Percentiles rank a stretch among this genome's conserved stretches.
These are phyloP conservation scores for Sarcomyxa edulis DNA, from an alignment of 768 basidiomycete species.

Conservation along the genomic window DNA sequence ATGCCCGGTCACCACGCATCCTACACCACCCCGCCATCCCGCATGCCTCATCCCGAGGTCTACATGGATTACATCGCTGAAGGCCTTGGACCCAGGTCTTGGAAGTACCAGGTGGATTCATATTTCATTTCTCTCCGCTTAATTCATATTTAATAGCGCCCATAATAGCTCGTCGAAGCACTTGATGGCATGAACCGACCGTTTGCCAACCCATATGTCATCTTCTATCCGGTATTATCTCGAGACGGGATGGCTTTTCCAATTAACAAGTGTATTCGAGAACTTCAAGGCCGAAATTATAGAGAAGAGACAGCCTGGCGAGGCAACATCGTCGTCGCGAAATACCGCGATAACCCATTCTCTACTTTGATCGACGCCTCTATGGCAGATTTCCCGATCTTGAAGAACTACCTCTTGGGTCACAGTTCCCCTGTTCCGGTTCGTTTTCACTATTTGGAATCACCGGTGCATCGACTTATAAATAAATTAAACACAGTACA, in stretches of 20 bases:
- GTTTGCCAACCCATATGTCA: constrained; percentile 73
- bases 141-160: constrained; percentile 11
- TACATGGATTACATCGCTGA: constrained; percentile 83
- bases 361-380: constrained; percentile 62
- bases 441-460: constrained; percentile 10
- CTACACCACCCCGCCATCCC: constrained; percentile 41
- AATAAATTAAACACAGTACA: no score
- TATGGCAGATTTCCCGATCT: constrained; percentile 81
- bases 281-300: constrained; percentile 63
- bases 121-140: constrained; percentile 10
- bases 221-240: constrained; percentile 73
- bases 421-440: constrained; percentile 51
- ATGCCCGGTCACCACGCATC: constrained; percentile 37
- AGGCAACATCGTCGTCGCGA: constrained; percentile 75
- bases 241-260: constrained; percentile 83
- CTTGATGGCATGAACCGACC: constrained; percentile 78
- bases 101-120: constrained; percentile 65
- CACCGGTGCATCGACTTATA: no score
- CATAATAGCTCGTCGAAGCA: constrained; percentile 57
- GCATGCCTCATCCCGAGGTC: constrained; percentile 79
- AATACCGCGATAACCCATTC: constrained; percentile 55
- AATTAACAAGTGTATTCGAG: constrained; percentile 67
- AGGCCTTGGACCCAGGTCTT: constrained; percentile 58
- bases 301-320: constrained; percentile 68
- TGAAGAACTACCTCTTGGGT: constrained; percentile 74